These are phyloP conservation scores for Alternaria sp. DNA, from an alignment of 2,329 filamentous ascomycete species.

Conservation along the genomic window DNA sequence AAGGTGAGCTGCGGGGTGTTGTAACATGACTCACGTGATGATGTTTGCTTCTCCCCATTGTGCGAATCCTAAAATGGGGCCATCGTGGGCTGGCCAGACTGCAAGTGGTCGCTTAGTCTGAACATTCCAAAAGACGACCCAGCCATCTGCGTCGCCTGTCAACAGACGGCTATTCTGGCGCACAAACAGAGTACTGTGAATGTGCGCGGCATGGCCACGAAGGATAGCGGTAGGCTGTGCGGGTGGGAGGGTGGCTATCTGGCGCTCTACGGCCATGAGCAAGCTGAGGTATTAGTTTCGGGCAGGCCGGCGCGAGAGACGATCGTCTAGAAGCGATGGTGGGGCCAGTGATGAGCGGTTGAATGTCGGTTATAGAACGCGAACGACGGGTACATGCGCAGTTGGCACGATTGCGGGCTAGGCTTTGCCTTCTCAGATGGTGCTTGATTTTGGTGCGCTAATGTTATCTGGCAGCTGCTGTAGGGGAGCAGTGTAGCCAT, in stretches of 20 bases:
- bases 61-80: constrained; percentile 76
- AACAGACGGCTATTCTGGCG: constrained; percentile 77
- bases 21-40: constrained; percentile 74
- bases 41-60: constrained; percentile 77
- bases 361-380: constrained; percentile 11
- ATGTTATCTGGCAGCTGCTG: not conserved
- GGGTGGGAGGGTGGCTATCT: constrained; percentile 52
- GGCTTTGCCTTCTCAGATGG: not conserved
- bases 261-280: constrained; percentile 41
- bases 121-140: constrained; percentile 85
- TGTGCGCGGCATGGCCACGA: constrained; percentile 82
- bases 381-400: constrained; percentile 6
- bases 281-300: constrained; percentile 33
- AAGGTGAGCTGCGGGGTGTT: not conserved
- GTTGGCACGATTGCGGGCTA: not conserved
- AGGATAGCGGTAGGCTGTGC: constrained; percentile 75
- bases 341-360: constrained; percentile 16
- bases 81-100: constrained; percentile 87
- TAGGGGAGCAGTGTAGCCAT: not conserved
- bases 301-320: constrained; percentile 44
- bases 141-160: constrained; percentile 91
- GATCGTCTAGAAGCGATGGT: constrained; percentile 33
- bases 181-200: constrained; percentile 80
- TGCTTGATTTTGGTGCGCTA: not conserved
- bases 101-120: constrained; percentile 80